phyloP scores from a whole-genome alignment of 2,329 filamentous ascomycete genomes.

The Colletotrichum echinochloae region DNA sequence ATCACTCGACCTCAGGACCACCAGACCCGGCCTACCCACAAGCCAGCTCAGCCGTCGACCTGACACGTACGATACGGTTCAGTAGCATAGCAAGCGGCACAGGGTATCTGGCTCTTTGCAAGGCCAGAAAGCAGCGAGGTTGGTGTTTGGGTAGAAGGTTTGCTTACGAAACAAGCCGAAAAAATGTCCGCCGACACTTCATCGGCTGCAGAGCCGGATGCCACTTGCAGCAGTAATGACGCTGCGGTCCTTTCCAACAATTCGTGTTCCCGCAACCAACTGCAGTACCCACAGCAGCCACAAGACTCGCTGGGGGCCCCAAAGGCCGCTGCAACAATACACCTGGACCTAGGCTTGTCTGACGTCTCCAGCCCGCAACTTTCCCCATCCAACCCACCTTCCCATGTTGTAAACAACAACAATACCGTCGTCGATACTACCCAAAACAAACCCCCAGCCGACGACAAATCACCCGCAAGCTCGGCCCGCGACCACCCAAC shows the following conservation, averaged over 20 bases:
- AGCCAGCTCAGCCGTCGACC: conserved; percentile 22
- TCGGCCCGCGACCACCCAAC: conserved; percentile 4
- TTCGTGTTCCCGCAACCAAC: conserved; percentile 20
- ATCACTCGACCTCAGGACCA: conserved; percentile 36
- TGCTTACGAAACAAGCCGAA: conserved; percentile 7
- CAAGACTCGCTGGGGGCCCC: conserved; percentile 19
- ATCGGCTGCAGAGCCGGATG: conserved; percentile 19
- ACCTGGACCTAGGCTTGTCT: conserved; percentile 53
- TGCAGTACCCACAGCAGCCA: conserved; percentile 27
- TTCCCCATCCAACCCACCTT: conserved; percentile 49
- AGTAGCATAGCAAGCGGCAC: conserved; percentile 1
- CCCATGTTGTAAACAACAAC: conserved; percentile 41
- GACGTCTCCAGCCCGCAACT: conserved; percentile 55
- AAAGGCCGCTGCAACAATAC: conserved; percentile 19
- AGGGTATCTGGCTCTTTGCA: background rate
- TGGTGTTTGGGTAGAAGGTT: conserved; percentile 1
- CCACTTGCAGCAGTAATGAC: conserved; percentile 14
- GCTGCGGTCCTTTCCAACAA: background rate
- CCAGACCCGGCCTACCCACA: conserved; percentile 36
- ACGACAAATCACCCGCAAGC: conserved; percentile 16
- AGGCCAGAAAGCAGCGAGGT: background rate
- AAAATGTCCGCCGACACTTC: conserved; percentile 29
- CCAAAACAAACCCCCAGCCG: conserved; percentile 37
- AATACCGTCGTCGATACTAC: conserved; percentile 43
- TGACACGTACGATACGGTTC: conserved; percentile 20